Percentiles rank a stretch among this genome's conserved stretches.
Evolutionary conservation across 129 eudicot genomes (phyloP).

Genomic region (Cynara cardunculus): DNA sequence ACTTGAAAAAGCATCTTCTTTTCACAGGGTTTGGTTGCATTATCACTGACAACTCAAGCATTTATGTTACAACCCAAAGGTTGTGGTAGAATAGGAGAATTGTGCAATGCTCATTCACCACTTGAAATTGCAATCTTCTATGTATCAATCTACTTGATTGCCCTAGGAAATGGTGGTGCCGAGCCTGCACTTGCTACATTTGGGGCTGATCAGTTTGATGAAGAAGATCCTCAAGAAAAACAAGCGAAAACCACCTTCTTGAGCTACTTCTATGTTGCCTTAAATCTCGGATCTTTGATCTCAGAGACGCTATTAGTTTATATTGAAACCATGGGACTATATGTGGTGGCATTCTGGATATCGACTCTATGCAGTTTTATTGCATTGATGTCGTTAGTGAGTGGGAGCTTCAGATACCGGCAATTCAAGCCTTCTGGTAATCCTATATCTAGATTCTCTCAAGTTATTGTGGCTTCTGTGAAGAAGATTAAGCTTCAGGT

Average conservation of each 20-base stretch:
- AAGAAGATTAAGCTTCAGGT: constrained; percentile 45
- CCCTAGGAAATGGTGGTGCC: constrained; percentile 60
- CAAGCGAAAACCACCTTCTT: constrained; percentile 48
- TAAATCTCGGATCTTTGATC: constrained; percentile 61
- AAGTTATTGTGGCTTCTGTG: constrained; percentile 54
- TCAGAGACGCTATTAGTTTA: constrained; percentile 62
- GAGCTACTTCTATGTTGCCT: constrained; percentile 59
- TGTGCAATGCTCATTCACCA: constrained; percentile 49
- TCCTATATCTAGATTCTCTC: constrained; percentile 57
- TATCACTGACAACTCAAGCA: constrained; percentile 58
- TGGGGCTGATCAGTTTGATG: constrained; percentile 73
- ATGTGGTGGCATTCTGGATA: constrained; percentile 64
- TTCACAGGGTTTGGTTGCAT: constrained; percentile 58
- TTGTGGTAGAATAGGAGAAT: constrained; percentile 59
- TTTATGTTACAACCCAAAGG: constrained; percentile 67
- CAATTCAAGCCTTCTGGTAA: constrained; percentile 62
- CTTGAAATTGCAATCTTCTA: constrained; percentile 41
- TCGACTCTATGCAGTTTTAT: constrained; percentile 46
- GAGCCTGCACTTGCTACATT: constrained; percentile 68
- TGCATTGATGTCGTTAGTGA: constrained; percentile 41
- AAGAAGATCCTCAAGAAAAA: constrained; percentile 52
- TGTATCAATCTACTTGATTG: constrained; percentile 56
- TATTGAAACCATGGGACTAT: constrained; percentile 54
- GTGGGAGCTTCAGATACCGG: constrained; percentile 50
- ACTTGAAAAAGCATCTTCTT: neutral